Evolutionary conservation across 2,329 filamentous ascomycete genomes (phyloP), one percentile per base, ranked within the genome.

Genomic region (Aspergillus aculeatinus): DNA sequence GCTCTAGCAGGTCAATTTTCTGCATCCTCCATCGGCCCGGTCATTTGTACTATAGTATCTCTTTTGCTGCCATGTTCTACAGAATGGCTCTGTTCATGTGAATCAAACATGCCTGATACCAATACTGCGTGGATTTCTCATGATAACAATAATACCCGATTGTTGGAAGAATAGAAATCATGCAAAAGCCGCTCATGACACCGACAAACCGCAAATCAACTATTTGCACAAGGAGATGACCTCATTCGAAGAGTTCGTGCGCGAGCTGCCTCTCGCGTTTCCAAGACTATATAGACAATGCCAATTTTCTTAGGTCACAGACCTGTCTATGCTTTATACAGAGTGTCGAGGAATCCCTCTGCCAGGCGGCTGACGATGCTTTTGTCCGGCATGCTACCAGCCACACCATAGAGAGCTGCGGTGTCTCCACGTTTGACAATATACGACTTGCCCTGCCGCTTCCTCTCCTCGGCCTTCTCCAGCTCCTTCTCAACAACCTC

Each of bases 301-400:
- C 27, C 16, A 44, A 52, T 52, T 55, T 16, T 50, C 55, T 21
- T 16, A 42, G 29, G 39, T 44, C 48, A 33, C 21, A 51, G 48
- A 23, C 33, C 48, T 31, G 48, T 60, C 65, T 79, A 95, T 61
- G 89, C 89, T 82, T 96, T 96, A 78, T 97, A 97, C 76, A 97
- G 74, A 55, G 95, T 89, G 79, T 98, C 93, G 72, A 98, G 81
- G 77, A 98, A 99, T 0, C 92, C 94, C 67, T 84, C 91, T 1
- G 93, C 94, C 72, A 99, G 79, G 69, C 96, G 91, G 65, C 91
- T 91, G 33, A 99, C 92, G 35, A 99, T 89, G 67, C 90, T 92
- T 85, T 98, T 98, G 75, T 99, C 96, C 1, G 95, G 95, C 76
- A 99, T 78, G 71, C 91, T 96, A 5, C 95, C 95, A 0, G 95